Conservation (phyloP, 2,329 filamentous ascomycete species). For the Scedosporium minutisporum region DNA sequence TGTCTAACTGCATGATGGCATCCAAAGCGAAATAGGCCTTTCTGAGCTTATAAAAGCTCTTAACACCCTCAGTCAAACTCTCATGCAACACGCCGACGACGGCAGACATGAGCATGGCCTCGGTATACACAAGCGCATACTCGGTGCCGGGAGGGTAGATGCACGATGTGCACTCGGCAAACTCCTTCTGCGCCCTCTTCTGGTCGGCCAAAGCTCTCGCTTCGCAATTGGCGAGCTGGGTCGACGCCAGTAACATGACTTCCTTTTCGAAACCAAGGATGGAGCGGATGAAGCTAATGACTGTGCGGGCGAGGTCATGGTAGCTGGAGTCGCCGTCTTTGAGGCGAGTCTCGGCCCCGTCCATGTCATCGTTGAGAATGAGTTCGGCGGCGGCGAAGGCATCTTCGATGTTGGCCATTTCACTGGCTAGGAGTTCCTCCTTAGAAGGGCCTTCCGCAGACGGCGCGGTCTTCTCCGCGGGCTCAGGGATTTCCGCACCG, state of each 20-base stretch:
- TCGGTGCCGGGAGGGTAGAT: conserved; percentile 80
- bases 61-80: conserved; percentile 81
- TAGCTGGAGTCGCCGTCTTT: conserved; percentile 62
- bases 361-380: conserved; percentile 86
- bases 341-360: conserved; percentile 66
- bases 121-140: conserved; percentile 72
- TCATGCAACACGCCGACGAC: conserved; percentile 86
- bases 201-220: conserved; percentile 66
- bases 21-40: conserved; percentile 82
- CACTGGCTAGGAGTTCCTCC: conserved; percentile 25
- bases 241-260: conserved; percentile 73
- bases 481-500: conserved; percentile 22
- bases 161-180: conserved; percentile 21
- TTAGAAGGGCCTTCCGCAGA: conserved; percentile 3
- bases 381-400: conserved; percentile 56
- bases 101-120: conserved; percentile 81
- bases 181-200: conserved; percentile 61
- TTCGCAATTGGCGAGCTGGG: conserved; percentile 66
- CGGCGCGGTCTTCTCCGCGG: background rate
- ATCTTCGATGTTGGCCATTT: conserved; percentile 46
- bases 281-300: conserved; percentile 76
- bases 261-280: conserved; percentile 88
- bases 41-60: conserved; percentile 83
- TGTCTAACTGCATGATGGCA: conserved; percentile 66
- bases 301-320: conserved; percentile 72